Conservation (phyloP, 2,329 filamentous ascomycete genomes). For the Penicillium aurantiogriseum region DNA sequence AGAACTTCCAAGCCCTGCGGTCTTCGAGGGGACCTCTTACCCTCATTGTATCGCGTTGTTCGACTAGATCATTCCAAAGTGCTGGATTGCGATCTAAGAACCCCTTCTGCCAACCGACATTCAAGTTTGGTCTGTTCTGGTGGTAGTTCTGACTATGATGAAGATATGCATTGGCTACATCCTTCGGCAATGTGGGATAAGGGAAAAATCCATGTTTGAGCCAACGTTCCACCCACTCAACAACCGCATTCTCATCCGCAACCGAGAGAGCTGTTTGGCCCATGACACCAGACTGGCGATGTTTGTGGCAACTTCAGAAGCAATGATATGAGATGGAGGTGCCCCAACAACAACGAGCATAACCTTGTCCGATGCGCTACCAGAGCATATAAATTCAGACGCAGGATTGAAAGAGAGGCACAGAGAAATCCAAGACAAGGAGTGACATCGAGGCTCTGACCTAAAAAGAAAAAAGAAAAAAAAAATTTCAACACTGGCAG, state of each 20-base stretch:
- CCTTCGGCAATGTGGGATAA: background rate
- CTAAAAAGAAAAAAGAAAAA: too few relatives aligned
- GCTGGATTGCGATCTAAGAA: background rate
- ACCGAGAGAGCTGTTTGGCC: background rate
- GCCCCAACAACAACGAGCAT: background rate
- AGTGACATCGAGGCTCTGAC: too few relatives aligned
- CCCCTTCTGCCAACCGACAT: background rate
- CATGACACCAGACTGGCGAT: background rate
- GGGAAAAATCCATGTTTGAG: background rate
- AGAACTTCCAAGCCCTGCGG: background rate
- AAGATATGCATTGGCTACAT: background rate
- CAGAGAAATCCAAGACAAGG: too few relatives aligned
- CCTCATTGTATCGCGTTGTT: background rate
- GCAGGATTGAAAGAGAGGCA: too few relatives aligned
- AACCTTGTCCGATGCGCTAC: too few relatives aligned
- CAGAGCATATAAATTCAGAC: too few relatives aligned
- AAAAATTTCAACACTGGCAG: too few relatives aligned
- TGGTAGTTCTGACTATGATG: background rate
- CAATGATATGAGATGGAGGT: background rate
- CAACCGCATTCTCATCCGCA: background rate
- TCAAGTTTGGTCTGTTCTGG: background rate
- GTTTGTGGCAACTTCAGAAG: background rate
- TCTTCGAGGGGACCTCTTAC: background rate
- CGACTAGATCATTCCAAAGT: background rate
- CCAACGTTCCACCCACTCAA: background rate